These are phyloP conservation scores for Calonectria pseudoturangicola DNA, from an alignment of 2,329 filamentous ascomycete species.

Conservation along the genomic window DNA sequence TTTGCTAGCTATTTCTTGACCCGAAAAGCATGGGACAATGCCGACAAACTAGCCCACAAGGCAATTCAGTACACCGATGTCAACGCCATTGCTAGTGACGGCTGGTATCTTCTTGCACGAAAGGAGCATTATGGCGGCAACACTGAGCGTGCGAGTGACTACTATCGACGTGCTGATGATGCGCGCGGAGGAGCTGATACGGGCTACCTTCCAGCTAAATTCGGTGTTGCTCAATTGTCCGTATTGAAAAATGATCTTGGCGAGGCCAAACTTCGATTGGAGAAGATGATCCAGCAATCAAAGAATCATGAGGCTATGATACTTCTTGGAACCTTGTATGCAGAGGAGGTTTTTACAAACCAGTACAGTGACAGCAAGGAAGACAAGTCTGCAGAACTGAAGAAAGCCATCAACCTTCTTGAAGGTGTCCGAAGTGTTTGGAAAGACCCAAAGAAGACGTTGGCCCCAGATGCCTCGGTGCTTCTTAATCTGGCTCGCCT, in stretches of 20 bases:
- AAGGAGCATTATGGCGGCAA: conserved; percentile 92
- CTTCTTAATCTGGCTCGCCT: conserved; percentile 93
- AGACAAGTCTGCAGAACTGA: conserved; percentile 89
- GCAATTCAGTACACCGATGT: conserved; percentile 97
- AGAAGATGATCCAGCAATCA: conserved; percentile 93
- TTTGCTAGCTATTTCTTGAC: conserved; percentile 94
- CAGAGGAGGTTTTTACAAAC: conserved; percentile 92
- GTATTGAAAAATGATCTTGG: conserved; percentile 89
- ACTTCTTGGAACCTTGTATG: conserved; percentile 91
- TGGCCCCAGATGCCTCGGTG: conserved; percentile 88
- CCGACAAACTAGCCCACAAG: conserved; percentile 91
- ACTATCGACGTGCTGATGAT: conserved; percentile 92
- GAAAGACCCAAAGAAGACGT: conserved; percentile 93
- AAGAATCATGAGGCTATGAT: conserved; percentile 93
- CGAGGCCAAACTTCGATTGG: conserved; percentile 93
- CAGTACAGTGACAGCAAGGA: conserved; percentile 85
- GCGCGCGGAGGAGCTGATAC: conserved; percentile 93
- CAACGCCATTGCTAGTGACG: conserved; percentile 96
- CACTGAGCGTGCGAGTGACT: conserved; percentile 84
- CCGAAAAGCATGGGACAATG: conserved; percentile 85
- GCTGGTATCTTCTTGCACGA: conserved; percentile 94
- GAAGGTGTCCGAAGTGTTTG: conserved; percentile 90
- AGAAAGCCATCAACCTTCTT: conserved; percentile 89
- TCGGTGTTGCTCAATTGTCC: conserved; percentile 92
- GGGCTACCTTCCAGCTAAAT: conserved; percentile 95